Conservation (phyloP, 306 rosid species). For the Glycine soja region DNA sequence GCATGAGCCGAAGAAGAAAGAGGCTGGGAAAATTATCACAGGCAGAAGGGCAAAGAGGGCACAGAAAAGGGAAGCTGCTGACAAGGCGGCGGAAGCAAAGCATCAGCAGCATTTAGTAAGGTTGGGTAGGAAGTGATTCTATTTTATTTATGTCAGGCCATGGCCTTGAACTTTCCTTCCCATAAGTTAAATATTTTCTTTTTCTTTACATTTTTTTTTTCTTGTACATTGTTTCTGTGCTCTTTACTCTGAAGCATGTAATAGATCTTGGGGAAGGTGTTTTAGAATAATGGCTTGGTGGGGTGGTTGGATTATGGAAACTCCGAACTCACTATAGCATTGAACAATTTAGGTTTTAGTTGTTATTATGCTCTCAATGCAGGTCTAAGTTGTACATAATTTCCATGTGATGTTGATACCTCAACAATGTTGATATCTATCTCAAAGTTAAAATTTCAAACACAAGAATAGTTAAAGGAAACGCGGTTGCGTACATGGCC, state of each 20-base stretch:
- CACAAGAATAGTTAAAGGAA: too few relatives aligned
- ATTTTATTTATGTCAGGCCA: conserved; percentile 7
- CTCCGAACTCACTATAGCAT: conserved; percentile 18
- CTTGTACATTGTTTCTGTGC: conserved; percentile 47
- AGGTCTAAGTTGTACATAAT: conserved; percentile 49
- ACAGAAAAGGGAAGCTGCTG: conserved; percentile 84
- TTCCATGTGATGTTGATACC: conserved; percentile 23
- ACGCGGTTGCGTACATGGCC: too few relatives aligned
- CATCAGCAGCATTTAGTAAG: conserved; percentile 75
- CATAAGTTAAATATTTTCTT: conserved; percentile 8
- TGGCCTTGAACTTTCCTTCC: conserved; percentile 30
- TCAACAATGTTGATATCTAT: not conserved
- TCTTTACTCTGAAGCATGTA: conserved; percentile 27
- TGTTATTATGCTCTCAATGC: conserved; percentile 20
- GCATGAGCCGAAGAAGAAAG: conserved; percentile 61
- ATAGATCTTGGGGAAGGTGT: conserved; percentile 46
- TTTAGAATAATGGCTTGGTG: conserved; percentile 51
- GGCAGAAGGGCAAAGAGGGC: conserved; percentile 93
- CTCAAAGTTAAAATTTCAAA: not conserved
- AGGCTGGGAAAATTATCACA: conserved; percentile 47
- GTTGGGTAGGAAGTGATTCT: conserved; percentile 66
- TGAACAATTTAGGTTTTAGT: conserved; percentile 46
- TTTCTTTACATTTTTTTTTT: not conserved
- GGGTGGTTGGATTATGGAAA: conserved; percentile 42
- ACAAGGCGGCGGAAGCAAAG: conserved; percentile 83